Evolutionary conservation across 2,329 filamentous ascomycete species (phyloP), one percentile per base, ranked within the genome.

Genomic region (Chaetomiaceae sp.): DNA sequence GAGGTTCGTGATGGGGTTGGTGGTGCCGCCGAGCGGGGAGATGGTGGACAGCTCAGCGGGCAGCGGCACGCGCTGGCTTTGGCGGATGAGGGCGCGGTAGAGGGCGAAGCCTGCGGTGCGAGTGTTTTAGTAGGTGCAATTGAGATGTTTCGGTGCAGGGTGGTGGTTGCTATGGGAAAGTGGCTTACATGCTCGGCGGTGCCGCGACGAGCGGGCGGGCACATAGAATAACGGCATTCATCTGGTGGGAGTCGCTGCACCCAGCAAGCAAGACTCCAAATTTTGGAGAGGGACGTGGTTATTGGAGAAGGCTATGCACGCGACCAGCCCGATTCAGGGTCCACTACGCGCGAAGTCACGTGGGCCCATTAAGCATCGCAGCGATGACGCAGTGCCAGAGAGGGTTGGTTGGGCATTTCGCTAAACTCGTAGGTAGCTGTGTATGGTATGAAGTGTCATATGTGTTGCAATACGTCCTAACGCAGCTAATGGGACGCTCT

Each of bases 51-150:
- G 58, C 38, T 77, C 68, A 59, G 69, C 57, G 1, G 77, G 73
- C 2, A 86, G 65, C 1, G 73, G 66, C 27, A 84, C 65, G 33
- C 64, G 68, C 24, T 68, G 63, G 48, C 73, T 79, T 65, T 79
- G 74, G 51, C 72, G 72, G 42, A 88, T 67, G 45, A 91, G 76
- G 29, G 84, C 80, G 52, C 83, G 76, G 67, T 84, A 90, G 39
- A 91, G 78, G 41, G 85, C 83, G 52, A 86, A 74, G 60, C 79
- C 82, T 83, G 54, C 20, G 18, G 9, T 9, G 30, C 27, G 18
- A 17, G n/a, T n/a, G n/a, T n/a, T 46, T 39, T 27, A 42, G 15
- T 5, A 9, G 18, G 33, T 9, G 4, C 14, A 11, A 11, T 24
- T 26, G 2, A n/a, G 36, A 38, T 49, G 29, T n/a, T 22, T 29